Conservation (phyloP, 129 eudicot genomes). For the Lonicera japonica region DNA sequence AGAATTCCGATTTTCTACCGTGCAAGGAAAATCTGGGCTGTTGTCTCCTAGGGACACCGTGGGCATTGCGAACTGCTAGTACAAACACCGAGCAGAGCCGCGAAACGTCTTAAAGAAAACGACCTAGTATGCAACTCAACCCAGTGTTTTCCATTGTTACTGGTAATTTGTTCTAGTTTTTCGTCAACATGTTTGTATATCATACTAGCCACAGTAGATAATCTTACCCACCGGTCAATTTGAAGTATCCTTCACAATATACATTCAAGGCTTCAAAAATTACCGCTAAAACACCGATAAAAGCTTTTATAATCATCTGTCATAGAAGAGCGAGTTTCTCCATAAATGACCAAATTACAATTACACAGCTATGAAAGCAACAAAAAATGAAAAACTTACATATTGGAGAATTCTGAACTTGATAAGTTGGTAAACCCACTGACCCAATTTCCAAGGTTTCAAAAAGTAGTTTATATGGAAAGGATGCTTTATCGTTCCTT, state of each 20-base stretch:
- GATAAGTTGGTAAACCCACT: slow-evolving; percentile 86
- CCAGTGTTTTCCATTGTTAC: no score
- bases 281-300: slow-evolving; percentile 72
- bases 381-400: slow-evolving; percentile 43
- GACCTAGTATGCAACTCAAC: no score
- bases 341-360: background rate
- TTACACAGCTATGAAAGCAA: slow-evolving; percentile 2
- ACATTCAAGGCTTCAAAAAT: slow-evolving; percentile 77
- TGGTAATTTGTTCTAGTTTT: no score
- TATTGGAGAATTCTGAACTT: slow-evolving; percentile 94
- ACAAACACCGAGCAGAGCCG: no score
- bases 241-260: slow-evolving; percentile 98
- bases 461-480: slow-evolving; percentile 73
- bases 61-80: no score
- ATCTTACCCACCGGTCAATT: slow-evolving; percentile 82
- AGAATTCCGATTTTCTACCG: no score
- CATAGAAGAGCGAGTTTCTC: slow-evolving; percentile 7
- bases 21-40: no score
- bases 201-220: no score
- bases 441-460: slow-evolving; percentile 86
- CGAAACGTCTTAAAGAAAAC: no score
- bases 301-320: slow-evolving; percentile 91
- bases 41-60: no score
- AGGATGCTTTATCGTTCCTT: slow-evolving; percentile 72
- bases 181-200: no score